Evolutionary conservation across 2,329 filamentous ascomycete genomes (phyloP), one percentile per base, ranked within the genome.

Genomic region (Curvularia sp.): DNA sequence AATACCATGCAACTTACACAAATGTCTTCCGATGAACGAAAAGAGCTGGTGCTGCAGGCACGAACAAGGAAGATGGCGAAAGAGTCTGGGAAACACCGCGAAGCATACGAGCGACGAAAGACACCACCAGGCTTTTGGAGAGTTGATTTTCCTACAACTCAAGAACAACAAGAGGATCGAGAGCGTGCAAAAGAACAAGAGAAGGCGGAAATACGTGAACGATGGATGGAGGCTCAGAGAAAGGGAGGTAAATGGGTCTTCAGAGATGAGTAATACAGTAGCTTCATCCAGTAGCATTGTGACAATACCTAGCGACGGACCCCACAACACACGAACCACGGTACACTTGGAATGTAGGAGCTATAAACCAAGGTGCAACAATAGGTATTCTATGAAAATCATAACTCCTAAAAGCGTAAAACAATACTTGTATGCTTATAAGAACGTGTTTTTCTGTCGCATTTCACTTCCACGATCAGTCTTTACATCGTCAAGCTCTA

Each of bases 71-170:
- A 88, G 49, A 80, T 96, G 62, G 90, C 93, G 1, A 88, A 93
- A 70, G 84, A 86, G 61, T 87, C 86, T 74, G 93, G 93, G 5
- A 92, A 84, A 72, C 93, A 97, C 77, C 85, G 90, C 55, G 86
- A 94, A 66, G 84, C 87, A 28, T 93, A 89, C 75, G 85, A 88
- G 59, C 85, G 92, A 50, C 84, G 86, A 62, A 82, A 80, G 44
- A 92, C 90, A 9, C 93, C 95, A 12, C 92, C 92, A 1, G 93
- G 93, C 0, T 98, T 92, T 74, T 99, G 95, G 95, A 84, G 91
- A 53, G 85, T 89, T 1, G 94, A 96, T 66, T 96, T 99, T 74
- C 93, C 94, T 1, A 87, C 81, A 26, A 97, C 95, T 1, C 95
- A 98, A 74, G 91, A 97, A 76, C 78, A 88, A 28, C 81, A 86